Evolutionary conservation across 306 rosid genomes (phyloP).

Genomic region (Phaseolus lunatus): DNA sequence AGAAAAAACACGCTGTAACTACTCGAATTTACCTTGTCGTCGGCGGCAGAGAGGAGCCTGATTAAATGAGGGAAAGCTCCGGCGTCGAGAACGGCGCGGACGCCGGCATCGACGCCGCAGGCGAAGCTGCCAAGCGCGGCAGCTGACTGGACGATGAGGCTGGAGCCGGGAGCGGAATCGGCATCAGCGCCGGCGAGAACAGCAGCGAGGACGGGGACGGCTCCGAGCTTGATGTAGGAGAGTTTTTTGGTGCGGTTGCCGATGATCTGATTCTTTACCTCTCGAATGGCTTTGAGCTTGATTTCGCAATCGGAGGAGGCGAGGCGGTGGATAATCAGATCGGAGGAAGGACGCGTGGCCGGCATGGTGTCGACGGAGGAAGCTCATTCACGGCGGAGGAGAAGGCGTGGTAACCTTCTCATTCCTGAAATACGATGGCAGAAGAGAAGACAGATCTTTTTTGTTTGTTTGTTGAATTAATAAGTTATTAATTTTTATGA

Average conservation of each 20-base stretch:
- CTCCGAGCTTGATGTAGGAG: conserved; percentile 82
- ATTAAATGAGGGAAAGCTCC: conserved; percentile 72
- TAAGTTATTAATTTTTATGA: neutral
- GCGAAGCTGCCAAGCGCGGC: conserved; percentile 91
- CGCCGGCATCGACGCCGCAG: conserved; percentile 89
- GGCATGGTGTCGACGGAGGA: conserved; percentile 61
- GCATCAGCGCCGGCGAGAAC: conserved; percentile 52
- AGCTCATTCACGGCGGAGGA: conserved; percentile 27
- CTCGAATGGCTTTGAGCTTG: conserved; percentile 83
- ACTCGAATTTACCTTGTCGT: conserved; percentile 68
- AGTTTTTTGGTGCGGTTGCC: conserved; percentile 95
- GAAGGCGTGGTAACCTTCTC: conserved; percentile 35
- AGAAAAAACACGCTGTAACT: neutral
- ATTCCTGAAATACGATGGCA: conserved; percentile 32
- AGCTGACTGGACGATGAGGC: conserved; percentile 81
- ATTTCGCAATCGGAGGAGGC: conserved; percentile 64
- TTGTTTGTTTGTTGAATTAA: neutral
- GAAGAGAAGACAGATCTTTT: conserved; percentile 10
- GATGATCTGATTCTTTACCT: conserved; percentile 89
- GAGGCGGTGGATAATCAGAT: conserved; percentile 72
- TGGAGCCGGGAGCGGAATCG: conserved; percentile 45
- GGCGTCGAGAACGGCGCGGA: conserved; percentile 78
- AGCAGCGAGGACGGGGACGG: conserved; percentile 71
- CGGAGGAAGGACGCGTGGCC: conserved; percentile 50
- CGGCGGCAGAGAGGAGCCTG: conserved; percentile 63